Conservation (phyloP, 2,329 filamentous ascomycete species). For the Fusarium compactum region DNA sequence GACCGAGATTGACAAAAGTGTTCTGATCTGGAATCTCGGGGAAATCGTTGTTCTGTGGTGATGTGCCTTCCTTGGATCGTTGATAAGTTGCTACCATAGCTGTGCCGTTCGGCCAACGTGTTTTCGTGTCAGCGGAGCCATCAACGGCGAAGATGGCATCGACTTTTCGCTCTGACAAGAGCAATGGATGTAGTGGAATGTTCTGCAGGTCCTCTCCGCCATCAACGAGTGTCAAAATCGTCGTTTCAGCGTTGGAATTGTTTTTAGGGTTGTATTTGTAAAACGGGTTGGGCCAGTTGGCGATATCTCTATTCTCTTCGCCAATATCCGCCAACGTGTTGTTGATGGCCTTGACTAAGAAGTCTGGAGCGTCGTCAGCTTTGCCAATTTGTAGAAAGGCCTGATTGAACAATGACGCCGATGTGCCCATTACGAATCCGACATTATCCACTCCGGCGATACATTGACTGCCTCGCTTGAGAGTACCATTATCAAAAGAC, state of each 20-base stretch:
- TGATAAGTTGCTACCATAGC: slow-evolving; percentile 79
- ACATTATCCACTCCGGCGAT: slow-evolving; percentile 85
- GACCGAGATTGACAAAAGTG: slow-evolving; percentile 80
- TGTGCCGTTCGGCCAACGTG: slow-evolving; percentile 82
- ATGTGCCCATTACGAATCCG: slow-evolving; percentile 88
- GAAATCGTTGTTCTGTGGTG: slow-evolving; percentile 76
- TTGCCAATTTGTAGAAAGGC: slow-evolving; percentile 71
- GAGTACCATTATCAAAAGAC: slow-evolving; percentile 72
- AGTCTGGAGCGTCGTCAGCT: slow-evolving; percentile 52
- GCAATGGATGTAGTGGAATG: slow-evolving; percentile 81
- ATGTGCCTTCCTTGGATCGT: slow-evolving; percentile 66
- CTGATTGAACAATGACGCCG: slow-evolving; percentile 85
- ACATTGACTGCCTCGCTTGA: slow-evolving; percentile 70
- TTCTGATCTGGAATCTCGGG: slow-evolving; percentile 78
- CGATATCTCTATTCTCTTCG: slow-evolving; percentile 75
- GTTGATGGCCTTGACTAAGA: slow-evolving; percentile 64
- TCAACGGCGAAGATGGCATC: slow-evolving; percentile 88
- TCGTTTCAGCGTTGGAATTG: slow-evolving; percentile 66
- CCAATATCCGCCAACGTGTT: slow-evolving; percentile 68
- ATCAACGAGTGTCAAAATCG: slow-evolving; percentile 77
- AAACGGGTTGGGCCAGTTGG: slow-evolving; percentile 83
- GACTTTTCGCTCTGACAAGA: slow-evolving; percentile 76
- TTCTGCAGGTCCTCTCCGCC: slow-evolving; percentile 84
- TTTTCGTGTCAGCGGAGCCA: slow-evolving; percentile 77
- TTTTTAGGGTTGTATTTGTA: slow-evolving; percentile 70